Base-by-base conservation (phyloP, 257 asterid species). In the Nicotiana obtusifolia region DNA sequence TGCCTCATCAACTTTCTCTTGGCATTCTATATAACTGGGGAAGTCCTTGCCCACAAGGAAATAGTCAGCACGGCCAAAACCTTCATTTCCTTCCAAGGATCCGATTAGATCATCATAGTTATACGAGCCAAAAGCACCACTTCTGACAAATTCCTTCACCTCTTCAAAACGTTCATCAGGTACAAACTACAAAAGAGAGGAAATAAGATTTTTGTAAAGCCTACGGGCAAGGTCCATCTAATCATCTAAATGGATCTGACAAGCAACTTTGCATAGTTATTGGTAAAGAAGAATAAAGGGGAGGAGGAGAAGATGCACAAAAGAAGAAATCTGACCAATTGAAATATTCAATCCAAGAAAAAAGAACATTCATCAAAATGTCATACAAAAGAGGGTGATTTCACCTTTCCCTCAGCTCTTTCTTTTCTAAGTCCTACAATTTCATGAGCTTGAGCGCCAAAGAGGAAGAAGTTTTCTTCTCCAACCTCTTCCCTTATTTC, bases 1-100 rank as follows among this genome's bases (percentile, higher is more conserved):
- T 10, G 97, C 97, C 61, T 86, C 92, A 76, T 94, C 98, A 37
- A 92, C 97, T 87, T 86, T 88, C 87, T 91, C 97, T 90, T 94
- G 97, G 91, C 97, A 92, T 89, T 94, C 93, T 4, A 91, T 88
- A 82, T 94, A 94, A 83, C 97, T 91, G 15, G 97, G 98, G 84
- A 92, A 92, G 87, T 94, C 98, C 89, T 91, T 92, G 78, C 97
- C 97, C 80, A 92, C 97, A 10, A 94, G 98, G 88, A 94, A 94
- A 88, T 94, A 92, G 84, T 91, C 98, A 24, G 88, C 97, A 30
- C 88, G 89, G 31, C 97, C 98, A 60, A 85, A 94, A 60, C 98
- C 95, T 84, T 91, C 94, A 78, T 92, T 90, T 64, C 98, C 98
- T 91, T 92, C 98, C 87, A 94, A 86, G 24, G 97, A 91, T 80